Evolutionary conservation across 176 grass and related monocot species (phyloP).

Genomic region (Hsuehochloa calcarea): DNA sequence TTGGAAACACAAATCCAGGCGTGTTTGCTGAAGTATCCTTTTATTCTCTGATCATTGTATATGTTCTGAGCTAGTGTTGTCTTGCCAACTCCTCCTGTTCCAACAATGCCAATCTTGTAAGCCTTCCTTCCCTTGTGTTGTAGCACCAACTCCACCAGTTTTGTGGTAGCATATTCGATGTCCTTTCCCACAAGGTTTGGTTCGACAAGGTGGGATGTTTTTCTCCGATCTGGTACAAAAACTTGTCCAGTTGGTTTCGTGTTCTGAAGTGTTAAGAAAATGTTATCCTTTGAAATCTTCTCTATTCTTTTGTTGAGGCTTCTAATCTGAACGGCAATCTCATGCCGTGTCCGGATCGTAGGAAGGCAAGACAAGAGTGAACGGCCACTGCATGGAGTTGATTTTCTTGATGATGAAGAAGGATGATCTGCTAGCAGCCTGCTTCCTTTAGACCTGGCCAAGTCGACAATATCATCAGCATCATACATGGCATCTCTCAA

Average conservation of each 20-base stretch:
- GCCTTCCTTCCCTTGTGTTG: not conserved
- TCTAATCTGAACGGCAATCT: not conserved
- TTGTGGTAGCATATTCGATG: not conserved
- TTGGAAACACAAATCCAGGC: too few species aligned
- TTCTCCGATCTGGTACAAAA: not conserved
- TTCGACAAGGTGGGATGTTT: not conserved
- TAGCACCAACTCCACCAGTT: not conserved
- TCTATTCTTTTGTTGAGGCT: not conserved
- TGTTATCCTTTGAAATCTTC: not conserved
- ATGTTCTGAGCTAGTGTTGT: too few species aligned
- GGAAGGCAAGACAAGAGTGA: not conserved
- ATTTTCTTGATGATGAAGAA: not conserved
- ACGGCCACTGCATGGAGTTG: not conserved
- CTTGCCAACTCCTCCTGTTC: too few species aligned
- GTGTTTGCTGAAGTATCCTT: too few species aligned
- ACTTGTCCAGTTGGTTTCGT: not conserved
- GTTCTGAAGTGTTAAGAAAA: not conserved
- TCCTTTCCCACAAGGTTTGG: not conserved
- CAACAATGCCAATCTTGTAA: too few species aligned
- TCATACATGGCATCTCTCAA: not conserved
- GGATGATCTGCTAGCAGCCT: not conserved
- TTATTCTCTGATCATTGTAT: too few species aligned
- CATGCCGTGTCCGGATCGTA: not conserved
- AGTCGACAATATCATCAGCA: not conserved
- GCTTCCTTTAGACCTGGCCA: not conserved